Base-by-base conservation (phyloP, 441 rosid genomes). In the Viola pubescens region DNA sequence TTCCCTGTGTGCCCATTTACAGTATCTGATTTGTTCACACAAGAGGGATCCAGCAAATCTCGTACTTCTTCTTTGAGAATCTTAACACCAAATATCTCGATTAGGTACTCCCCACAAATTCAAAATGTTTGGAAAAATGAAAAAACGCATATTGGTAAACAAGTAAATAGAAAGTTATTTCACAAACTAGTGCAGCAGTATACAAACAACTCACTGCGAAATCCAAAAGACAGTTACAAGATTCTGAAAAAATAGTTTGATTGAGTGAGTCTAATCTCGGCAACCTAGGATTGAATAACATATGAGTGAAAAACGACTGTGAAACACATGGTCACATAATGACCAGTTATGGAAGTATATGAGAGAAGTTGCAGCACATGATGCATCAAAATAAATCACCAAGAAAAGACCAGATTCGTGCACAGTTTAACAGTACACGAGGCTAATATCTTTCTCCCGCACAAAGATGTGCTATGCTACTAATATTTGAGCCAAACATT, bases 51-150 rank as follows among this genome's bases (percentile, higher is more conserved):
- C 75, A 94, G 76, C 83, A 94, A 84, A 76, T 94, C 99, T 62
- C 63, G 83, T 11, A 94, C 97, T 82, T 94, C 99, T 80, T 94
- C 99, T 83, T 90, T 94, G 71, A 86, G 84, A 79, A 94, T 94
- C 99, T 94, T 75, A 54, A 75, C 55, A 72, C 48, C 10, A 66
- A 70, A 65, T 37, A 26, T 58, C 66, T 60, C 54, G 42, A 42
- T 77, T 61, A 78, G 75, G 63, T 45, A 53, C 47, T 62, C 11
- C 65, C 34, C 43, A 57, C 5, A 39, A 58, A 42, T 38, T 56
- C 47, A 49, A 56, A 48, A 59, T 48, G 16, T 10, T 37, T 14
- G 50, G 7, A 34, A n/a, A 50, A 51, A 42, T 26, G 34, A 26
- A 26, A 26, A 57, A 11, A 61, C 14, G 51, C 6, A 53, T 37